phyloP scores from a whole-genome alignment of 768 basidiomycete species.

The Termitomyces sp. region DNA sequence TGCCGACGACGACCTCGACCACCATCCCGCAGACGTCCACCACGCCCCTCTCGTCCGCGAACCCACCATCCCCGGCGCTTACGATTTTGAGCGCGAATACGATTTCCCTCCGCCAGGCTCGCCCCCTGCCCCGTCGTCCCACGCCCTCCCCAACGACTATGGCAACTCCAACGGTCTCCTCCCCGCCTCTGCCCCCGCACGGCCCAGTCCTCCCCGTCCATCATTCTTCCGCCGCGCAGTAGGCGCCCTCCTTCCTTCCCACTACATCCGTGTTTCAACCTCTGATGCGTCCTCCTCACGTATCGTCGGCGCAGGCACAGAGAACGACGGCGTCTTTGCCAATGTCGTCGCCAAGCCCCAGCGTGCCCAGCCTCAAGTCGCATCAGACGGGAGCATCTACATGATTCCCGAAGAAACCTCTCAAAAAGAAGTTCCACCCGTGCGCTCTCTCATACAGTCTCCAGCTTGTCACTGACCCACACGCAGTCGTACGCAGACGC shows the following conservation, averaged over 20 bases:
- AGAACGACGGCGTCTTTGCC: constrained; percentile 94
- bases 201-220: constrained; percentile 44
- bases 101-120: constrained; percentile 78
- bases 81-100: constrained; percentile 81
- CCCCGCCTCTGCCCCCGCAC: constrained; percentile 44
- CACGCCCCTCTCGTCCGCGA: background rate
- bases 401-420: constrained; percentile 69
- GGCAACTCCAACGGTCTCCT: constrained; percentile 63
- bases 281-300: constrained; percentile 26
- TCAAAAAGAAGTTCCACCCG: constrained; percentile 83
- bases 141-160: constrained; percentile 58
- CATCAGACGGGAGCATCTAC: constrained; percentile 51
- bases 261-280: constrained; percentile 52
- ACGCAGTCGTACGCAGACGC: constrained; percentile 80
- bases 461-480: background rate
- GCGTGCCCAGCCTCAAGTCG: constrained; percentile 35
- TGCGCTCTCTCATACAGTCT: constrained; percentile 32
- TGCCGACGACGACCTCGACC: constrained; percentile 16
- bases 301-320: constrained; percentile 63
- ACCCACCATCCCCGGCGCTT: constrained; percentile 37
- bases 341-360: constrained; percentile 91
- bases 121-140: constrained; percentile 54
- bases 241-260: constrained; percentile 59
- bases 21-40: constrained; percentile 19
- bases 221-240: constrained; percentile 58